Conservation (phyloP, 768 basidiomycete species). For the Lentinula sp. region DNA sequence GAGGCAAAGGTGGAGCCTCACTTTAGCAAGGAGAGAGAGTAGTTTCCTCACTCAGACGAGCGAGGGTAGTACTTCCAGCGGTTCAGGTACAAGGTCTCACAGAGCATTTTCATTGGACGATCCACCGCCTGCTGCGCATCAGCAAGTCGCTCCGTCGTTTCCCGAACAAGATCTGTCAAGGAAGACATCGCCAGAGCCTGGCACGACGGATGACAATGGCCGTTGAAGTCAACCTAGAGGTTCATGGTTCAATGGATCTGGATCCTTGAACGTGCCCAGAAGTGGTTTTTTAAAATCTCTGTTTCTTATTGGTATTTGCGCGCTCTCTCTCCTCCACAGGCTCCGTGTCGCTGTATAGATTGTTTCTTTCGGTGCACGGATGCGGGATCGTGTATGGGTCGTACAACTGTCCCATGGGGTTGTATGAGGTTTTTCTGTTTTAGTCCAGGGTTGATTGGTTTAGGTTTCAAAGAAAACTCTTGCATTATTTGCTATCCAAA, state of each 20-base stretch:
- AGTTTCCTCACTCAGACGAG: not conserved
- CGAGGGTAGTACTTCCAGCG: not conserved
- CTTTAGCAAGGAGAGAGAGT: not conserved
- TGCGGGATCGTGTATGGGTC: not conserved
- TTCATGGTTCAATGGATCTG: not conserved
- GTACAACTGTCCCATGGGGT: not conserved
- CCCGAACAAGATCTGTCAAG: not conserved
- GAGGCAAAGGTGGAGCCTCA: constrained; percentile 3
- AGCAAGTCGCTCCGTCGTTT: not conserved
- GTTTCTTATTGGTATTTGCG: not conserved
- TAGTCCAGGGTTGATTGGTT: not conserved
- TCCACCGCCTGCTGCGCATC: not conserved
- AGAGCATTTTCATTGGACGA: not conserved
- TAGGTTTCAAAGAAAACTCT: not conserved
- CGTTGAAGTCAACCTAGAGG: not conserved
- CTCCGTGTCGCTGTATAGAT: not conserved
- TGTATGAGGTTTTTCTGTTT: not conserved
- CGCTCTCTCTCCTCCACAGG: not conserved
- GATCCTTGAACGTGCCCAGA: not conserved
- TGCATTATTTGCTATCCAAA: too few species aligned
- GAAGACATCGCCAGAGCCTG: not conserved
- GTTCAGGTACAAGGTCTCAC: not conserved
- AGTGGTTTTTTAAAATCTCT: not conserved
- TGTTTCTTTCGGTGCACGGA: not conserved
- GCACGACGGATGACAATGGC: not conserved